Base-by-base conservation (phyloP, 2,329 filamentous ascomycete genomes). In the Aureobasidium sp. region DNA sequence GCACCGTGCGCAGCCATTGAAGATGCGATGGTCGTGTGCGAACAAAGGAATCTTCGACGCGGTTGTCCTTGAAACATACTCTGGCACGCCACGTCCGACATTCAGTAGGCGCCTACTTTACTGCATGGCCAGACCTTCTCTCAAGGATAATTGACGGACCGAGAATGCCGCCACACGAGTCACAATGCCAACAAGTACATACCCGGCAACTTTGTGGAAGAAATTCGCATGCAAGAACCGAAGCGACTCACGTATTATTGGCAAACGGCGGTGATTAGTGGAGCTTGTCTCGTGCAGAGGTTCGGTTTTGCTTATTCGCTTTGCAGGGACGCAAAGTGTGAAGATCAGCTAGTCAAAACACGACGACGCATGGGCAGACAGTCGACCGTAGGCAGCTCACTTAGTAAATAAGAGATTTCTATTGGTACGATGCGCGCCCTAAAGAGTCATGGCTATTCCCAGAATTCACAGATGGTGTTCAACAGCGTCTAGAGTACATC, bases 271-370 rank as follows among this genome's bases (percentile, higher is more conserved):
- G 48, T n/a, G n/a, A n/a, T n/a, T n/a, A n/a, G n/a, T 34, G 48
- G 37, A 34, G 27, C 37, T 51, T 51, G 48, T 40, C 48, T 51
- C 35, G 37, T 51, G 48, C 37, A 40, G 40, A 34, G 30, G 17
- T 51, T 11, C 17, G 16, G 8, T 10, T 35, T 40, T 51, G 48
- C 37, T 51, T 51, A 27, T 41, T 51, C 34, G 48, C 19, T 32
- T 19, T 32, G 37, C 48, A 51, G 48, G 48, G 41, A 34, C 37
- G 14, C 3, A 17, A 37, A 41, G 48, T 27, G 34, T 51, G 21
- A 30, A 19, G 48, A 51, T 51, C 48, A 41, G 29, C 48, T 19
- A 51, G 27, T 19, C 27, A 41, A 2, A n/a, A n/a, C n/a, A n/a
- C 19, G 25, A 32, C 12, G n/a, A 11, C 14, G 37, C 17, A 32